Conservation (phyloP, 2,329 filamentous ascomycete genomes). For the Penicillium sp. region DNA sequence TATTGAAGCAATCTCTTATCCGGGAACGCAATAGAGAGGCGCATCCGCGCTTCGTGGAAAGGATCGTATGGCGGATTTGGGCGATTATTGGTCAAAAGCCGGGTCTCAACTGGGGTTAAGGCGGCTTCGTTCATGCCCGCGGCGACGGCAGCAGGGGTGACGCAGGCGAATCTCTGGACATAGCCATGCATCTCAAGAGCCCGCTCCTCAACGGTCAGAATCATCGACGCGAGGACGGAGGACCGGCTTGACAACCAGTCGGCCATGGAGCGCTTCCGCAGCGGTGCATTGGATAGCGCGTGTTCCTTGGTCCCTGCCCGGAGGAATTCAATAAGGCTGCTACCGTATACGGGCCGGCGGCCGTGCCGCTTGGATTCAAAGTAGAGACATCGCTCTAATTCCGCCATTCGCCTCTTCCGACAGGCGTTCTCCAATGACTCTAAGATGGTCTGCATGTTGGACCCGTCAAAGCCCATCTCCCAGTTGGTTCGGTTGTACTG, state of each 20-base stretch:
- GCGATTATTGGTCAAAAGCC: slow-evolving; percentile 43
- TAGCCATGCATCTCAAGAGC: slow-evolving; percentile 69
- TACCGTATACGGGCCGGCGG: slow-evolving; percentile 77
- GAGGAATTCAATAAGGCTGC: slow-evolving; percentile 70
- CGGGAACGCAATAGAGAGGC: slow-evolving; percentile 91
- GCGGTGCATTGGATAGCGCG: slow-evolving; percentile 60
- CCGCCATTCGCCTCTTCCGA: slow-evolving; percentile 68
- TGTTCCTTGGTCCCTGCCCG: slow-evolving; percentile 62
- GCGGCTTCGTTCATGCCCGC: slow-evolving; percentile 69
- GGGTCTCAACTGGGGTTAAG: slow-evolving; percentile 62
- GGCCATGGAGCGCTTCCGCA: slow-evolving; percentile 61
- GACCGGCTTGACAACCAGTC: slow-evolving; percentile 75
- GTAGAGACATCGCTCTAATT: slow-evolving; percentile 76
- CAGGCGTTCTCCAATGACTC: slow-evolving; percentile 69
- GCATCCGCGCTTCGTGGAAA: slow-evolving; percentile 91
- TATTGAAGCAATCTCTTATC: slow-evolving; percentile 96
- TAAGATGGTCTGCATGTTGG: slow-evolving; percentile 67
- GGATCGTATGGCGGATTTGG: slow-evolving; percentile 65
- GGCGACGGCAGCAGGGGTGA: slow-evolving; percentile 84
- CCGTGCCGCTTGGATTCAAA: slow-evolving; percentile 78
- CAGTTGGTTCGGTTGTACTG: slow-evolving; percentile 58
- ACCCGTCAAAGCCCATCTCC: slow-evolving; percentile 62
- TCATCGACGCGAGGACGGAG: slow-evolving; percentile 52
- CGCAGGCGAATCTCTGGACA: slow-evolving; percentile 85
- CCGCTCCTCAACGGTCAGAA: slow-evolving; percentile 72